Percentiles rank a stretch among this genome's conserved stretches.
Conservation (phyloP, 257 asterid species). For the Parsonsia alboflavescens region DNA sequence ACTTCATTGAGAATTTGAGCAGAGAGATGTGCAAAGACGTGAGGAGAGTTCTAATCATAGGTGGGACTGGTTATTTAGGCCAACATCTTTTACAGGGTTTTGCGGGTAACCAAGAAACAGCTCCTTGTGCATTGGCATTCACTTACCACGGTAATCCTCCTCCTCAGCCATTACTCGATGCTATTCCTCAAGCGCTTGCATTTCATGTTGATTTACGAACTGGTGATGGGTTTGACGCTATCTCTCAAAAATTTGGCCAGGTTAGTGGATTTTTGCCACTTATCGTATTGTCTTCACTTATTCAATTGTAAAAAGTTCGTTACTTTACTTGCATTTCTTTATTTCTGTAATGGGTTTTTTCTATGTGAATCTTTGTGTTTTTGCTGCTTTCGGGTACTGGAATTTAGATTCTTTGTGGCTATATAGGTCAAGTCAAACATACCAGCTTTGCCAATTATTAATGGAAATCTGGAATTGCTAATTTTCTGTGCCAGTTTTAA, state of each 20-base stretch:
- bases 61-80: conserved; percentile 95
- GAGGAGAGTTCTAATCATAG: conserved; percentile 62
- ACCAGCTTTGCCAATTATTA: background rate
- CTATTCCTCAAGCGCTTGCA: conserved; percentile 56
- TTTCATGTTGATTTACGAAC: conserved; percentile 62
- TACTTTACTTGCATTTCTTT: background rate
- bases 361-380: background rate
- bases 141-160: conserved; percentile 57
- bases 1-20: background rate
- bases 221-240: conserved; percentile 50
- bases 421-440: background rate
- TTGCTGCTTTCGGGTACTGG: conserved; percentile 1
- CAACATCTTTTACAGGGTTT: conserved; percentile 75
- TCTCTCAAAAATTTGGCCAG: conserved; percentile 67
- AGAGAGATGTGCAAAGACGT: conserved; percentile 25
- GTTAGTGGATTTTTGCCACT: conserved; percentile 20
- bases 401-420: background rate
- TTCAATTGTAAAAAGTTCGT: background rate
- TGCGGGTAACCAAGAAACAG: conserved; percentile 17
- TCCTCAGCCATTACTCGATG: conserved; percentile 51
- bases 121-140: conserved; percentile 48
- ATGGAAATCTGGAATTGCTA: conserved; percentile 5
- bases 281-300: background rate
- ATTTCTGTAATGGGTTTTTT: background rate
- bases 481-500: conserved; percentile 8